Conservation (phyloP, 1,139 yeast genomes). For the Eremothecium gossypii region DNA sequence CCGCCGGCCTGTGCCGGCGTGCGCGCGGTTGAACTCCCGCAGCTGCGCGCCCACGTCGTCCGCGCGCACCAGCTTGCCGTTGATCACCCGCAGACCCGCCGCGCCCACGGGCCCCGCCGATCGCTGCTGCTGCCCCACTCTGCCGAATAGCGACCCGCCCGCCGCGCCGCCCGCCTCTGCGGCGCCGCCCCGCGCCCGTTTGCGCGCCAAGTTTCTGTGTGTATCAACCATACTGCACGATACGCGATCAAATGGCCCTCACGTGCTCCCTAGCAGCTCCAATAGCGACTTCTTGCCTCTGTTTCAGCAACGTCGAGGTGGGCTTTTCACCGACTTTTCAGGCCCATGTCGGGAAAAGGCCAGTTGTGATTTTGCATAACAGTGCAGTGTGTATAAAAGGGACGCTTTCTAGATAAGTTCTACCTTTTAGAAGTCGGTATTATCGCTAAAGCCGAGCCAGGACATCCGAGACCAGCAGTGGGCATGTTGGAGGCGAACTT, state of each 20-base stretch:
- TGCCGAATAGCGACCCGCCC: slow-evolving; percentile 4
- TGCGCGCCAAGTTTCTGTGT: not conserved
- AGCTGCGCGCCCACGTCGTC: slow-evolving; percentile 22
- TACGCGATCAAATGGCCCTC: too few species aligned
- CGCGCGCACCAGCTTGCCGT: slow-evolving; percentile 22
- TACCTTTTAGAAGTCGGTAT: too few species aligned
- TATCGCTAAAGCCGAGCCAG: too few species aligned
- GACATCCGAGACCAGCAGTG: too few species aligned
- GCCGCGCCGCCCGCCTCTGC: not conserved
- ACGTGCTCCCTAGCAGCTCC: too few species aligned
- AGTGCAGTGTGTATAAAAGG: too few species aligned
- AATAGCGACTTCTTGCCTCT: too few species aligned
- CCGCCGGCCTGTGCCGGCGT: not conserved
- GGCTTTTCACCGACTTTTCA: too few species aligned
- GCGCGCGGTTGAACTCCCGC: slow-evolving; percentile 11
- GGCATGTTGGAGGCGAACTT: slow-evolving; percentile 30
- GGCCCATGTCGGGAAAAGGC: too few species aligned
- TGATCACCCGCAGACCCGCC: slow-evolving; percentile 15
- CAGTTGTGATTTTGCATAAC: too few species aligned
- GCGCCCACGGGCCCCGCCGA: slow-evolving; percentile 10
- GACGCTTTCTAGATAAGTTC: too few species aligned
- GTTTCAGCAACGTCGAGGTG: too few species aligned
- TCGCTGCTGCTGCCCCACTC: slow-evolving; percentile 2
- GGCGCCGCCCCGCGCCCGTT: not conserved
- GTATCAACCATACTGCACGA: not conserved